These are phyloP conservation scores for Jaapia argillacea DNA, from an alignment of 768 basidiomycete genomes.

Conservation along the genomic window DNA sequence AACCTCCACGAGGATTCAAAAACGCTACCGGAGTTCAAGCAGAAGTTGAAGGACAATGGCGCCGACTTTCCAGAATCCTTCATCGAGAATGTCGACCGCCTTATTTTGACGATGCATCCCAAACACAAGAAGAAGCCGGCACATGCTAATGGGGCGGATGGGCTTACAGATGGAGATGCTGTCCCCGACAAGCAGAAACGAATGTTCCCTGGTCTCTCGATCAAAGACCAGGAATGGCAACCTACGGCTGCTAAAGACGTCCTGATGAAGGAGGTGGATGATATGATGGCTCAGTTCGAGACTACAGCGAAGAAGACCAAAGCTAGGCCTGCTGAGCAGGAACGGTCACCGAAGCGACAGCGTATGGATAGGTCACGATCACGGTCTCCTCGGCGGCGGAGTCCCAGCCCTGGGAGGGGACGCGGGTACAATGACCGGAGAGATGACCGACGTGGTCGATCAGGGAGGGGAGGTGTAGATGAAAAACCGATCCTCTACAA, in stretches of 20 bases:
- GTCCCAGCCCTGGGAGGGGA: constrained; percentile 52
- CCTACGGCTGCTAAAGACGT: constrained; percentile 62
- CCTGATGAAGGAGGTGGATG: constrained; percentile 82
- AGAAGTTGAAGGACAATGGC: constrained; percentile 63
- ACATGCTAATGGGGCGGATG: constrained; percentile 21
- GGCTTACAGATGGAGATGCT: constrained; percentile 12
- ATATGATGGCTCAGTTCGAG: constrained; percentile 72
- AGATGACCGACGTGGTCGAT: constrained; percentile 30
- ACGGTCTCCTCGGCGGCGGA: constrained; percentile 34
- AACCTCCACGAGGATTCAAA: constrained; percentile 78
- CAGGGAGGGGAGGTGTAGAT: constrained; percentile 41
- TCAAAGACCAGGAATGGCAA: constrained; percentile 65
- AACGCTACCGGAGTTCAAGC: constrained; percentile 71
- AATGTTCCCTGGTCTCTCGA: constrained; percentile 82
- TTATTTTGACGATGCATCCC: constrained; percentile 91
- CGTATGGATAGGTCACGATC: constrained; percentile 38
- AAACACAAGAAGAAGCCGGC: constrained; percentile 77
- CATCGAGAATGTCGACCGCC: constrained; percentile 86
- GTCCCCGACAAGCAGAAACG: constrained; percentile 67
- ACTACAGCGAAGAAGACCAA: constrained; percentile 54
- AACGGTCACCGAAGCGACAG: constrained; percentile 49
- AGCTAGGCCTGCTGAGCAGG: constrained; percentile 29
- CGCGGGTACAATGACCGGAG: constrained; percentile 33
- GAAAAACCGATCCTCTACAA: constrained; percentile 87
- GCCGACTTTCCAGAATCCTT: constrained; percentile 87